These are phyloP conservation scores for Castanopsis chinensis DNA, from an alignment of 306 rosid genomes.

Conservation along the genomic window DNA sequence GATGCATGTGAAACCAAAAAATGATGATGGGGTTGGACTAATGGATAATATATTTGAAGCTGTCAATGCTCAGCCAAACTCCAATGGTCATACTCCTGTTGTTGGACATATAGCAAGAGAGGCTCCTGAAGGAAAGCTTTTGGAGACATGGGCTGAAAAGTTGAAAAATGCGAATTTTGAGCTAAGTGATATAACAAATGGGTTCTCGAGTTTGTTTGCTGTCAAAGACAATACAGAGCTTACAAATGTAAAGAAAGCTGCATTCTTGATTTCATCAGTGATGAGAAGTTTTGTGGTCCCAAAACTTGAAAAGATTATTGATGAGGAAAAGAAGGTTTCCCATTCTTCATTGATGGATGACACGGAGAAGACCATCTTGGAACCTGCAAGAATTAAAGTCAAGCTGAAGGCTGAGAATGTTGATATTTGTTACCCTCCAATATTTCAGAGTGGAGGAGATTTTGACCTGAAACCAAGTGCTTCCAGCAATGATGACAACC, in stretches of 20 bases:
- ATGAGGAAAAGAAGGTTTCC: constrained; percentile 79
- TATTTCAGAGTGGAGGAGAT: constrained; percentile 90
- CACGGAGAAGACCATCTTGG: constrained; percentile 82
- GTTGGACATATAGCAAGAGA: constrained; percentile 81
- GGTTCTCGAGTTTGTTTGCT: constrained; percentile 69
- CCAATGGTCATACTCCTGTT: constrained; percentile 46
- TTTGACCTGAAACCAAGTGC: constrained; percentile 97
- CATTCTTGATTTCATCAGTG: constrained; percentile 69
- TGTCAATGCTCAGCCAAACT: constrained; percentile 55
- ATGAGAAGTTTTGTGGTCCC: constrained; percentile 79
- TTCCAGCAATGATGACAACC: constrained; percentile 83
- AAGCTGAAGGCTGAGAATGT: constrained; percentile 83
- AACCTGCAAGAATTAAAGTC: constrained; percentile 72
- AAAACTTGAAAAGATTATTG: constrained; percentile 87
- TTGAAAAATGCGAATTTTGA: constrained; percentile 49
- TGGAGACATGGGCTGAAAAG: constrained; percentile 77
- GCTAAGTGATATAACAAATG: constrained; percentile 69
- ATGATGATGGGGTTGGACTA: constrained; percentile 69
- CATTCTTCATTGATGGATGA: constrained; percentile 91
- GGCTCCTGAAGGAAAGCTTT: constrained; percentile 80
- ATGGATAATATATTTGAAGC: constrained; percentile 74
- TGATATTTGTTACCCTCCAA: constrained; percentile 94
- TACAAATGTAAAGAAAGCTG: constrained; percentile 73
- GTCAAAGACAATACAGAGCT: constrained; percentile 67
- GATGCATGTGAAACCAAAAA: constrained; percentile 71